Conservation (phyloP, 352 stramenopile genomes). For the Pythium scleroteichum region DNA sequence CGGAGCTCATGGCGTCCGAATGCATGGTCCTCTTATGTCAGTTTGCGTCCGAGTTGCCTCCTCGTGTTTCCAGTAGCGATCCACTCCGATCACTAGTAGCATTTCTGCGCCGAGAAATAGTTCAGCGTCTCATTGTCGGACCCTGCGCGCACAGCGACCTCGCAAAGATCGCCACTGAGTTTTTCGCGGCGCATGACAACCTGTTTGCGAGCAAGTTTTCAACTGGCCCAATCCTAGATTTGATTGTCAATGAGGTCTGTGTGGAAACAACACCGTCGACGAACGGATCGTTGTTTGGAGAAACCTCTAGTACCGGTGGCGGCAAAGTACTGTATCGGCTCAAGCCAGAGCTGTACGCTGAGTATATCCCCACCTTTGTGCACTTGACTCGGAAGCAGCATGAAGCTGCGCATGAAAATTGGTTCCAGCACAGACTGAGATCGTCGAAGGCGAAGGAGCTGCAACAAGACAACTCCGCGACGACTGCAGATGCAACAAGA, state of each 20-base stretch:
- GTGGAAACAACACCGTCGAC: constrained; percentile 19
- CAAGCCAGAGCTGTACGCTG: constrained; percentile 76
- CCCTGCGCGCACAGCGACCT: constrained; percentile 82
- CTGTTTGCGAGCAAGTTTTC: constrained; percentile 76
- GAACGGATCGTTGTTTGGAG: constrained; percentile 8
- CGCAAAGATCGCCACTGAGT: constrained; percentile 84
- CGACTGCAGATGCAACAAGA: constrained; percentile 54
- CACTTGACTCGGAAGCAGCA: constrained; percentile 87
- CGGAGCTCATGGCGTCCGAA: constrained; percentile 79
- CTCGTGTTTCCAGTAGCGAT: constrained; percentile 48
- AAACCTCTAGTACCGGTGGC: constrained; percentile 26
- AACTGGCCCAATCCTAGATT: constrained; percentile 60
- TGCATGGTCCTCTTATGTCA: constrained; percentile 78
- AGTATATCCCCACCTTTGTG: constrained; percentile 88
- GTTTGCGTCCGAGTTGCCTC: constrained; percentile 74
- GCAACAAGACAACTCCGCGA: constrained; percentile 47
- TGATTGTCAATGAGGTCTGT: constrained; percentile 81
- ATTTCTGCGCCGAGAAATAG: constrained; percentile 74
- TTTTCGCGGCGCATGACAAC: constrained; percentile 77
- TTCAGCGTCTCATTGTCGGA: constrained; percentile 79
- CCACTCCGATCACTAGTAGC: constrained; percentile 61
- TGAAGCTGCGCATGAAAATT: constrained; percentile 86
- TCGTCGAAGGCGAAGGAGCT: constrained; percentile 70
- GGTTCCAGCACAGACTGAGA: constrained; percentile 75
- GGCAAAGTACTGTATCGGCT: constrained; percentile 80